These are phyloP conservation scores for Beauveria sp. DNA, from an alignment of 2,329 filamentous ascomycete species.

Conservation along the genomic window DNA sequence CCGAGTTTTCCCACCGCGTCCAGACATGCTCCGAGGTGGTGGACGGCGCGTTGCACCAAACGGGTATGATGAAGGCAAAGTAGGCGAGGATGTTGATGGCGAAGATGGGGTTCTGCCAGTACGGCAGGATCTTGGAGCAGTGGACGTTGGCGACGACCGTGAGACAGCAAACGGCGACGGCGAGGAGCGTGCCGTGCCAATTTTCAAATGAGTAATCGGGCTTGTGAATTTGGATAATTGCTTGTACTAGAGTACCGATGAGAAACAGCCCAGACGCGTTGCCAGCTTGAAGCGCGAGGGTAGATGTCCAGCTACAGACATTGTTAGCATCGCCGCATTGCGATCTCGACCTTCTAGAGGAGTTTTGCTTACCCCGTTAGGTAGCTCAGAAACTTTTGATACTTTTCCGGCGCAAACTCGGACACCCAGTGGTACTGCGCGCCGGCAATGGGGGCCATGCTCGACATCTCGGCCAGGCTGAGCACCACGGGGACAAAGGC, in stretches of 20 bases:
- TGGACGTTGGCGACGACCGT: slow-evolving; percentile 9
- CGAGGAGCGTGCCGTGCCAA: slow-evolving; percentile 13
- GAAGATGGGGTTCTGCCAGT: slow-evolving; percentile 14
- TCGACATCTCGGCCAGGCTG: slow-evolving; percentile 11
- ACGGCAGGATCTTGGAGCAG: slow-evolving; percentile 10
- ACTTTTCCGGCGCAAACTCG: slow-evolving; percentile 10
- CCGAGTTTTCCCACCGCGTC: slow-evolving; percentile 12
- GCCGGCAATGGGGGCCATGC: slow-evolving; percentile 8
- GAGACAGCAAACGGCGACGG: slow-evolving; percentile 6
- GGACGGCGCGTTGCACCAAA: slow-evolving; percentile 13
- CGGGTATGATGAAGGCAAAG: slow-evolving; percentile 12
- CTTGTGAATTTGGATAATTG: slow-evolving; percentile 12
- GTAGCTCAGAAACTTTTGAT: slow-evolving; percentile 11
- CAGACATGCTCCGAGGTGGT: slow-evolving; percentile 12
- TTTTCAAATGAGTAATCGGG: slow-evolving; percentile 4
- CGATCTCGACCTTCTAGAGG: not conserved
- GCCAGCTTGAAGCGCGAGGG: slow-evolving; percentile 14
- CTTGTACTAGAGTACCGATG: slow-evolving; percentile 12
- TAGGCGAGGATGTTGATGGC: slow-evolving; percentile 12
- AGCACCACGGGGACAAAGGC: slow-evolving; percentile 8
- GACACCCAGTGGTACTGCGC: slow-evolving; percentile 11
- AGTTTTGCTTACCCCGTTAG: slow-evolving; percentile 7
- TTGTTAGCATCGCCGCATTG: no score
- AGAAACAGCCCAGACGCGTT: slow-evolving; percentile 12
- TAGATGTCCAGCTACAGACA: slow-evolving; percentile 11